Evolutionary conservation across 2,329 filamentous ascomycete genomes (phyloP), one percentile per base, ranked within the genome.

Genomic region (Incumbomyces lentus): DNA sequence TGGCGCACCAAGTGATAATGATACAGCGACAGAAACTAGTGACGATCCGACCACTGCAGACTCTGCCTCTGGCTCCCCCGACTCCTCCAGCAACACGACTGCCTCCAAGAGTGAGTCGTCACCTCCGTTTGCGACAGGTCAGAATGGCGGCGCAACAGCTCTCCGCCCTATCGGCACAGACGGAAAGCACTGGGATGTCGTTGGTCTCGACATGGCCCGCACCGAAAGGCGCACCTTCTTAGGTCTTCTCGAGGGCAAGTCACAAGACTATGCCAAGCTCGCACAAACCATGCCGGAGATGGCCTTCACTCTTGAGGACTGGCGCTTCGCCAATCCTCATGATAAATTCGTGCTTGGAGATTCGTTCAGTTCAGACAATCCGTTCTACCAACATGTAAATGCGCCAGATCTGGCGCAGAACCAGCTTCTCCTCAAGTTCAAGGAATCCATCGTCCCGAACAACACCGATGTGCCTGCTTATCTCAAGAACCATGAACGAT

Each of bases 351-450:
- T 35, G 2, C 36, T 44, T 19, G 13, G n/a, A 2, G 22, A 44
- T 19, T 22, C 36, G 8, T 14, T 13, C 18, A 10, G 14, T 12
- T 16, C 41, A 2, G 10, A 8, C 17, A n/a, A 6, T 16, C 22
- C 19, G 8, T 33, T 43, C 18, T 29, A 46, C 39, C 12, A 42
- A 18, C 22, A 44, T 14, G 31, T 56, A 34, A 49, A 49, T 34
- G 48, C 49, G 5, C 55, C 55, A 6, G 35, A 49, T 35, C 22
- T 52, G n/a, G 46, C 38, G n/a, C 55, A 57, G 38, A 53, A 55
- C 34, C 54, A 55, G 33, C 40, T 57, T 13, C 38, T 57, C 41
- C 38, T 40, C 3, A 29, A 48, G 16, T 43, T 50, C 16, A 32
- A 34, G 7, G 30, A 39, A 16, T 44, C 40, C 4, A 36, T 50